Evolutionary conservation across 495 filamentous ascomycete species (phyloP), one percentile per base, ranked within the genome.

Genomic region (Aspergillus bertholletiae): DNA sequence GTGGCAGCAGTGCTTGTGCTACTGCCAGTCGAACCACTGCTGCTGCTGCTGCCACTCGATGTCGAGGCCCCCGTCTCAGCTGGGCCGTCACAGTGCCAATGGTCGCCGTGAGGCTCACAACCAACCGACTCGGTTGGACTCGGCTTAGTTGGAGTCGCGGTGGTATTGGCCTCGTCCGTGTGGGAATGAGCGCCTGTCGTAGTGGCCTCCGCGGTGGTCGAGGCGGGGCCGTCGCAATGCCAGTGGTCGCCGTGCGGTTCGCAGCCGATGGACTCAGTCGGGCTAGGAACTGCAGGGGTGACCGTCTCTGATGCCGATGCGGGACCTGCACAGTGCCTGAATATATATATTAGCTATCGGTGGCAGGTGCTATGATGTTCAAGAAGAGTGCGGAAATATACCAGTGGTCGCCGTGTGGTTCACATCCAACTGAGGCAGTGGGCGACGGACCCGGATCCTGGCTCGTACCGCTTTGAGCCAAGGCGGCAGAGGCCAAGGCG

Each of bases 401-500:
- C 64, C 67, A 70, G 48, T 70, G 67, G 34, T 70, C 64, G 7
- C 65, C 63, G 35, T 70, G 67, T 2, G 65, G 63, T n/a, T 64
- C 63, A 50, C 67, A 70, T 45, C 67, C 67, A 28, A 64, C 43
- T 11, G 65, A 68, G 26, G 57, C 65, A 5, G 65, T 70, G 13
- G 67, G 67, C 22, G 65, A 68, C 23, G 67, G 64, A 20, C 63
- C 63, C 0, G 66, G 59, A 22, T 58, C 51, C 34, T 51, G 49
- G 23, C 34, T 51, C 3, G 35, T 9, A 8, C 21, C 54, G 27
- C 44, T 52, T 40, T 49, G 56, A 28, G 52, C 60, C 20, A 57
- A 20, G 21, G 49, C 49, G 18, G 54, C 39, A 21, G 65, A 52
- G 21, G 57, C 49, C 40, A 60, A 39, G 27, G 59, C 59, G n/a